phyloP scores from a whole-genome alignment of 73 alveolate species.

The Tetrahymena malaccensis region DNA sequence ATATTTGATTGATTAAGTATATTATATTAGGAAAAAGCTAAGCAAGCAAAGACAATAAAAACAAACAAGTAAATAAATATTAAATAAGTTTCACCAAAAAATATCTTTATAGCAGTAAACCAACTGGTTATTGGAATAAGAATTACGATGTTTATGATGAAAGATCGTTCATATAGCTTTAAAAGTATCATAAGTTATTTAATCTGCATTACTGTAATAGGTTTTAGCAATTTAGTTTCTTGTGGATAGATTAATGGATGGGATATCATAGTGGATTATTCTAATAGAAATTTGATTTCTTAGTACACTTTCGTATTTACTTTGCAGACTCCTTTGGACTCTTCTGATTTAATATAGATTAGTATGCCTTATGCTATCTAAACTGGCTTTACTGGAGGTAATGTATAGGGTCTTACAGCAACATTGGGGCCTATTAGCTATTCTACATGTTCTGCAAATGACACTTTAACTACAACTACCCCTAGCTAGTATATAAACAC shows the following conservation, averaged over 20 bases:
- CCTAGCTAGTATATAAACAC: not conserved
- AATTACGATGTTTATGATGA: not conserved
- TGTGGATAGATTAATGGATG: not conserved
- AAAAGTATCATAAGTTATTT: not conserved
- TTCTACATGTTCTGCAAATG: not conserved
- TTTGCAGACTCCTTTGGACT: not conserved
- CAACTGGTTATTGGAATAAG: not conserved
- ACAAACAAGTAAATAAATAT: not conserved
- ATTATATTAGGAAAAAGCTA: not conserved
- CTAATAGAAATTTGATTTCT: not conserved
- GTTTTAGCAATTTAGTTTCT: not conserved
- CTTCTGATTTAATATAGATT: not conserved
- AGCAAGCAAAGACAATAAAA: not conserved
- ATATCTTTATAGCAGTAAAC: not conserved
- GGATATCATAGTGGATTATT: not conserved
- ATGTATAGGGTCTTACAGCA: not conserved
- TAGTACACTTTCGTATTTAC: not conserved
- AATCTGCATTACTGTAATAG: not conserved
- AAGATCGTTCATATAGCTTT: not conserved
- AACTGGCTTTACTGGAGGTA: not conserved
- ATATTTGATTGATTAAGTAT: not conserved
- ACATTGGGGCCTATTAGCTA: not conserved
- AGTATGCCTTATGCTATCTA: not conserved
- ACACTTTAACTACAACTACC: not conserved
- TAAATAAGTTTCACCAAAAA: not conserved